Percentiles rank a stretch among this genome's conserved stretches.
Evolutionary conservation across 2,329 filamentous ascomycete genomes (phyloP).

Genomic region (Rosellinia necatrix): DNA sequence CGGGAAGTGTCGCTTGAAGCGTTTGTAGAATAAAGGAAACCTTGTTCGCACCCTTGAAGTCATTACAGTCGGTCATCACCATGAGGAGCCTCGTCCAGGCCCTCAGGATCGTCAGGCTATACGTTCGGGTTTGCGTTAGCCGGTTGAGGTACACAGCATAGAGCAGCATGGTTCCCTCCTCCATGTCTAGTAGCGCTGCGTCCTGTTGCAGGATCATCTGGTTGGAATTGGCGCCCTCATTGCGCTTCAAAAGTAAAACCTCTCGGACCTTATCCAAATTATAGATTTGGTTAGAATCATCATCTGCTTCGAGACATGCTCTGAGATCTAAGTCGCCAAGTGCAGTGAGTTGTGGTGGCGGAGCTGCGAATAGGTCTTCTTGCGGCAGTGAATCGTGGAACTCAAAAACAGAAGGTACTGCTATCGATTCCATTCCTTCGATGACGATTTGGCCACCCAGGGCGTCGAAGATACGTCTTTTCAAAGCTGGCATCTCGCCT

Average conservation of each 20-base stretch:
- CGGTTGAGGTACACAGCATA: conserved; percentile 69
- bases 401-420: conserved; percentile 82
- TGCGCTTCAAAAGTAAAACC: conserved; percentile 71
- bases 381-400: conserved; percentile 83
- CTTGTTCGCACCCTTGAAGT: conserved; percentile 73
- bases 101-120: conserved; percentile 70
- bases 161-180: conserved; percentile 64
- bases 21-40: conserved; percentile 83
- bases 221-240: conserved; percentile 59
- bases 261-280: conserved; percentile 74
- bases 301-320: conserved; percentile 64
- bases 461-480: conserved; percentile 70
- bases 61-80: conserved; percentile 80
- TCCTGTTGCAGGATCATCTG: conserved; percentile 56
- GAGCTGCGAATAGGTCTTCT: conserved; percentile 54
- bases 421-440: conserved; percentile 67
- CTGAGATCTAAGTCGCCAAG: conserved; percentile 71
- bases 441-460: conserved; percentile 77
- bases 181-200: conserved; percentile 55
- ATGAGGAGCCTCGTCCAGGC: conserved; percentile 86
- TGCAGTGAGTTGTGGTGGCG: conserved; percentile 59
- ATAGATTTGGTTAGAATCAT: conserved; percentile 63
- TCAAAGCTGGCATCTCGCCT: conserved; percentile 70
- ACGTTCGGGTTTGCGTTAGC: conserved; percentile 59
- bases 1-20: conserved; percentile 85